These are phyloP conservation scores for Aspergillus oerlinghausenensis DNA, from an alignment of 2,329 filamentous ascomycete species.

Conservation along the genomic window DNA sequence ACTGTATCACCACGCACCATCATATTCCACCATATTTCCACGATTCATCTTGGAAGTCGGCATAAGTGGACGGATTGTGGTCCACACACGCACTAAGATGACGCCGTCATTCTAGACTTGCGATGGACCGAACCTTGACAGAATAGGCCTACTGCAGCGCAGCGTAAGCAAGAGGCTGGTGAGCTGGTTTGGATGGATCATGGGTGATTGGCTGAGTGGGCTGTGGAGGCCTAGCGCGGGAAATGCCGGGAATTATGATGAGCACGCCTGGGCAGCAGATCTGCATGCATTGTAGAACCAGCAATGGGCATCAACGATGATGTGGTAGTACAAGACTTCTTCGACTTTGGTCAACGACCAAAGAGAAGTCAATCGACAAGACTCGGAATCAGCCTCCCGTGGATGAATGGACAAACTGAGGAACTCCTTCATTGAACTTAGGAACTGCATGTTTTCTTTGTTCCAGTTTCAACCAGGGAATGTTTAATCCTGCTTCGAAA, in stretches of 20 bases:
- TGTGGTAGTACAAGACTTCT: background rate
- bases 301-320: background rate
- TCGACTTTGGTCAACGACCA: background rate
- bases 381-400: background rate
- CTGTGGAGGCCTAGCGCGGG: background rate
- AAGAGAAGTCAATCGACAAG: background rate
- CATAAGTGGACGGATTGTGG: background rate
- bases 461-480: background rate
- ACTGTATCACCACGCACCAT: constrained; percentile 15
- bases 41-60: constrained; percentile 7
- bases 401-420: background rate
- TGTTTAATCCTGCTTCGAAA: background rate
- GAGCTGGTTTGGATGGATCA: constrained; percentile 1
- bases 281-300: background rate
- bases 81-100: constrained; percentile 13
- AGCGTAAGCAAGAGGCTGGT: constrained; percentile 5
- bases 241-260: background rate
- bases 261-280: background rate
- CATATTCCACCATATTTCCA: constrained; percentile 10
- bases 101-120: constrained; percentile 23
- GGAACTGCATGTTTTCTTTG: background rate
- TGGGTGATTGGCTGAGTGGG: background rate
- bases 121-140: constrained; percentile 20
- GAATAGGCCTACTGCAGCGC: constrained; percentile 4
- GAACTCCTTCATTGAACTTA: background rate